Evolutionary conservation across 2,329 filamentous ascomycete species (phyloP), one percentile per base, ranked within the genome.

Genomic region (Apiospora sp.): DNA sequence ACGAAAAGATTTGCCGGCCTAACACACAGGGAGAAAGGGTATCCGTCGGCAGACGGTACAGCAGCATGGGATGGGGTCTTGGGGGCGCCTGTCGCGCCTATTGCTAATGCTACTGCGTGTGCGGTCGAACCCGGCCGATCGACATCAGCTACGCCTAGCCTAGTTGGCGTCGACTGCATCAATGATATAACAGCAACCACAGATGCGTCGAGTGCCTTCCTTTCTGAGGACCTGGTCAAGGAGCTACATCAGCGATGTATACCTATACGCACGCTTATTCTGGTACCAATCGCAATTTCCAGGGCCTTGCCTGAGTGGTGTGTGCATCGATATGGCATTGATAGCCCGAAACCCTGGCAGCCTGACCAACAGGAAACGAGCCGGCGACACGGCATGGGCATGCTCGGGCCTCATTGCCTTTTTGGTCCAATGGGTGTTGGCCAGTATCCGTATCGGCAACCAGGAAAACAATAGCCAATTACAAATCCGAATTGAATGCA

Each of bases 291-390:
- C 3, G 41, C 30, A 46, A 74, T 77, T 74, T 74, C 71, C 76
- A 76, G 76, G 75, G 77, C 75, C 77, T 78, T 77, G 75, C 74
- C 69, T 72, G 74, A 76, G 74, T 77, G 68, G 71, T 64, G 37
- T 48, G 78, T 78, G 77, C 77, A 78, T 76, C 76, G 77, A 78
- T 78, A 75, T 64, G 58, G 77, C 75, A 71, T 61, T 58, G 69
- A 73, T 71, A 69, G 64, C 78, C 76, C 78, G 79, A 79, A 78
- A 79, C 75, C 74, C 48, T 76, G 75, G 74, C 79, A 80, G 76
- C 75, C 81, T 81, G 81, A 79, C 84, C 84, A 86, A 84, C 84
- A 83, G 83, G 84, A 86, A 83, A 79, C 74, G 77, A 82, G 80
- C 79, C 84, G 80, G 83, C 78, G 73, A 75, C 74, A 78, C 80